phyloP scores from a whole-genome alignment of 2,329 filamentous ascomycete genomes.

The Talaromyces rugulosus region DNA sequence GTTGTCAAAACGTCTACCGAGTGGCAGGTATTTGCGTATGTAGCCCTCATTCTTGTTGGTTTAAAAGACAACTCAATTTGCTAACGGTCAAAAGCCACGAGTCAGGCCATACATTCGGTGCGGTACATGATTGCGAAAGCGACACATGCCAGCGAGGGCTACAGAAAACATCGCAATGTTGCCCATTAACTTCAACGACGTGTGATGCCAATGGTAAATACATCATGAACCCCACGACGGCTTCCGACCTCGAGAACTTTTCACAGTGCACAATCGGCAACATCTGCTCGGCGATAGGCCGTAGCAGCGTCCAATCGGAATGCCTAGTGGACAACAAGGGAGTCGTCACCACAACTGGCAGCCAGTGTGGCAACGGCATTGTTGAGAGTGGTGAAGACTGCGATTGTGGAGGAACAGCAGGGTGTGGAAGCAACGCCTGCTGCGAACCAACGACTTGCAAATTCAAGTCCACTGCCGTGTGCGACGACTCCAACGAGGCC shows the following conservation, averaged over 20 bases:
- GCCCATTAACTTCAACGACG: slow-evolving; percentile 62
- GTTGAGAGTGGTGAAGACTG: slow-evolving; percentile 93
- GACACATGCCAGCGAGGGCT: slow-evolving; percentile 63
- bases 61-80: not conserved
- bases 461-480: slow-evolving; percentile 71
- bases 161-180: slow-evolving; percentile 66
- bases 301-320: slow-evolving; percentile 67
- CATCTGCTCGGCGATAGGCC: slow-evolving; percentile 79
- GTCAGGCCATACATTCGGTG: slow-evolving; percentile 89
- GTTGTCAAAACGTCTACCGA: slow-evolving; percentile 78
- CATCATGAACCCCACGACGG: slow-evolving; percentile 95
- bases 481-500: slow-evolving; percentile 55
- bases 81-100: slow-evolving; percentile 56
- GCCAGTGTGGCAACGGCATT: slow-evolving; percentile 93
- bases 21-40: slow-evolving; percentile 82
- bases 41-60: not conserved
- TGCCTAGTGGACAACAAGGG: slow-evolving; percentile 85
- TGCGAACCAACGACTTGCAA: slow-evolving; percentile 84
- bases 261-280: slow-evolving; percentile 89
- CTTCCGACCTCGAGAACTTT: slow-evolving; percentile 68
- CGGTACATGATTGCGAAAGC: slow-evolving; percentile 83
- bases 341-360: slow-evolving; percentile 74
- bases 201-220: slow-evolving; percentile 77
- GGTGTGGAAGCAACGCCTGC: slow-evolving; percentile 72
- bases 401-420: slow-evolving; percentile 76